These are phyloP conservation scores for Panicum miliaceum DNA, from an alignment of 176 grass and related monocot genomes.

Conservation along the genomic window DNA sequence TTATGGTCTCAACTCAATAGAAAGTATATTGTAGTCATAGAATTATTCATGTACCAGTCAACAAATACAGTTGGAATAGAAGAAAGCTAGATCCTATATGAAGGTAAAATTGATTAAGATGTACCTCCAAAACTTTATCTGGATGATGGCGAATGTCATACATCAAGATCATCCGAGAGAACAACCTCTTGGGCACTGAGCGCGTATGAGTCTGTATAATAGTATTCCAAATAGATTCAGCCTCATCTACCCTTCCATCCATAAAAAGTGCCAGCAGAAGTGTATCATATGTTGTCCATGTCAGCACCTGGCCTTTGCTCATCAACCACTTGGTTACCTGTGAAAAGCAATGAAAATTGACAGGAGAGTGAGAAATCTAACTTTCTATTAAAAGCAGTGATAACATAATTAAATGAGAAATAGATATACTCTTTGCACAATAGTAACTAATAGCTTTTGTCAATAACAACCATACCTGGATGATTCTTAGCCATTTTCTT, in stretches of 20 bases:
- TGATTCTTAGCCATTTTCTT: conserved; percentile 73
- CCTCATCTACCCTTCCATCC: conserved; percentile 79
- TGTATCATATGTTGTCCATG: conserved; percentile 79
- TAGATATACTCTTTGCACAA: background rate
- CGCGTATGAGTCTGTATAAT: conserved; percentile 67
- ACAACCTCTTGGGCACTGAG: conserved; percentile 80
- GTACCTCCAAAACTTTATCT: conserved; percentile 87
- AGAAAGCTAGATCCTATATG: background rate
- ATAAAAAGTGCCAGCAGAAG: conserved; percentile 81
- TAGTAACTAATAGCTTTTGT: conserved; percentile 9
- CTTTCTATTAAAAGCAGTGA: background rate
- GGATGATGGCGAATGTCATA: conserved; percentile 57
- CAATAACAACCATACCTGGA: conserved; percentile 54
- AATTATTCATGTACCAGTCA: conserved; percentile 8
- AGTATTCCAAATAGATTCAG: conserved; percentile 61
- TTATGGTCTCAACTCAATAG: background rate
- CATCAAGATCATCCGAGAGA: conserved; percentile 83
- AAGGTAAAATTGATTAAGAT: conserved; percentile 10
- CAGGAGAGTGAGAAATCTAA: conserved; percentile 8
- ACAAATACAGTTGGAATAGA: background rate
- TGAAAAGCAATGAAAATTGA: background rate
- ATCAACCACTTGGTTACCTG: conserved; percentile 93
- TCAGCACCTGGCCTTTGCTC: conserved; percentile 88
- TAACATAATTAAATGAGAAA: background rate
- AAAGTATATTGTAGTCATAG: background rate